phyloP scores from a whole-genome alignment of 2,329 filamentous ascomycete species.

The Bimuria novae-zelandiae region DNA sequence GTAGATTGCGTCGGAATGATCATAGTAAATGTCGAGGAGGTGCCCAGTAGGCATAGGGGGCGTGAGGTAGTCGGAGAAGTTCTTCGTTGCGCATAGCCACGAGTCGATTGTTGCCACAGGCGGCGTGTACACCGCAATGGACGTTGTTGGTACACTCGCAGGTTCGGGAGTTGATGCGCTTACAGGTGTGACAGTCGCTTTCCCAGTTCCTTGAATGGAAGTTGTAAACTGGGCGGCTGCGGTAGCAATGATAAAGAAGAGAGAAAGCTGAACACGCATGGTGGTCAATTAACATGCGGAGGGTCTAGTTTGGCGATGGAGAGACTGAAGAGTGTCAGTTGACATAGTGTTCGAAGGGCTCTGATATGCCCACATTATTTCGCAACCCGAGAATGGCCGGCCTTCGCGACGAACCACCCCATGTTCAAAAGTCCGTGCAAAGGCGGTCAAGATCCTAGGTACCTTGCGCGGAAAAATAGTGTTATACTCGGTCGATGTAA shows the following conservation, averaged over 20 bases:
- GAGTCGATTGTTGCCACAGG: background rate
- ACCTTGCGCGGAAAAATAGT: too few relatives aligned
- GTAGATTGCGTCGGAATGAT: slow-evolving; percentile 3
- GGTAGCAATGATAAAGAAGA: background rate
- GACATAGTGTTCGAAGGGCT: too few relatives aligned
- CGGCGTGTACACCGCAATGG: background rate
- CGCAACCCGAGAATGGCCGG: too few relatives aligned
- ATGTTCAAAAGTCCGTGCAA: too few relatives aligned
- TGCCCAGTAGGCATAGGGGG: slow-evolving; percentile 4
- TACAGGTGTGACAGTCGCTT: background rate
- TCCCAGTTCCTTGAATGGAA: background rate
- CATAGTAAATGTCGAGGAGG: background rate
- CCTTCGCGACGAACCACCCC: too few relatives aligned
- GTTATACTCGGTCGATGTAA: background rate
- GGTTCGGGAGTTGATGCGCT: background rate
- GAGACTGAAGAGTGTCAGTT: background rate
- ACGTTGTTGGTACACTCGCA: background rate
- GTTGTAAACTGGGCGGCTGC: background rate
- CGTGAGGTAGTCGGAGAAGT: slow-evolving; percentile 1
- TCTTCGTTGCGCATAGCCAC: slow-evolving; percentile 4
- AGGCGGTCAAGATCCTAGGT: too few relatives aligned
- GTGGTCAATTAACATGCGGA: background rate
- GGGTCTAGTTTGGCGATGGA: background rate
- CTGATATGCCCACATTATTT: too few relatives aligned
- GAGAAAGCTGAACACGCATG: background rate